phyloP scores from a whole-genome alignment of 139 green algal genomes.

The Nannochloris sp. region DNA sequence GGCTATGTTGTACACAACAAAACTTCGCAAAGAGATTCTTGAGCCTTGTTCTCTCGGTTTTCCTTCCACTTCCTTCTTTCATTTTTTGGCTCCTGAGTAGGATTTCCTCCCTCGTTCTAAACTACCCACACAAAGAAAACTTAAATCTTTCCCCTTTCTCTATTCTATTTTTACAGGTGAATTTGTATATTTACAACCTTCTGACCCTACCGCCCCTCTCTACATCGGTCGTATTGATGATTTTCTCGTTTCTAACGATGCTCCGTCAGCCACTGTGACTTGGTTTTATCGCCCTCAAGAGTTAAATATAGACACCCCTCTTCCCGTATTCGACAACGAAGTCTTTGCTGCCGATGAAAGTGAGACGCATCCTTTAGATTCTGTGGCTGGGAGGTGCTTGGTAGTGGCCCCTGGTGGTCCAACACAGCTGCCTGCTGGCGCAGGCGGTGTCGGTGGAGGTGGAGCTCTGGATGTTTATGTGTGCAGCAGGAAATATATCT shows the following conservation, averaged over 20 bases:
- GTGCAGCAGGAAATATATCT: constrained; percentile 27
- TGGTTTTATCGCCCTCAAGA: constrained; percentile 22
- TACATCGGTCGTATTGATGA: constrained; percentile 10
- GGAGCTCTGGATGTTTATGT: constrained; percentile 15
- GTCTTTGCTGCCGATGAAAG: constrained; percentile 22
- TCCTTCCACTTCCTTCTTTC: too few species aligned
- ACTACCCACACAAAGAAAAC: too few species aligned
- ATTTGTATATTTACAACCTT: constrained; percentile 10
- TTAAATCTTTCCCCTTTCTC: background rate
- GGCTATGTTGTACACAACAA: too few species aligned
- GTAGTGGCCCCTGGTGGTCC: constrained; percentile 5
- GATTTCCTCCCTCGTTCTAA: too few species aligned
- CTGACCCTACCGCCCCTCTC: background rate
- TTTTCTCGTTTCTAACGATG: background rate
- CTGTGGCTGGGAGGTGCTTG: constrained; percentile 18
- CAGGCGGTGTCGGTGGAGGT: too few species aligned
- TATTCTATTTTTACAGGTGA: constrained; percentile 10
- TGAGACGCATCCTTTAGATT: constrained; percentile 11
- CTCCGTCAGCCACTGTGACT: background rate
- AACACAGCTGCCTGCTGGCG: too few species aligned
- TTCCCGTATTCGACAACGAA: constrained; percentile 9
- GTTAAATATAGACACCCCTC: constrained; percentile 1
- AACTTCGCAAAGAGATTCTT: too few species aligned
- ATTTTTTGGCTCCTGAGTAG: too few species aligned
- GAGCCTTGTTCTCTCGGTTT: too few species aligned